These are phyloP conservation scores for Mrakia blollopis DNA, from an alignment of 768 basidiomycete species.

Conservation along the genomic window DNA sequence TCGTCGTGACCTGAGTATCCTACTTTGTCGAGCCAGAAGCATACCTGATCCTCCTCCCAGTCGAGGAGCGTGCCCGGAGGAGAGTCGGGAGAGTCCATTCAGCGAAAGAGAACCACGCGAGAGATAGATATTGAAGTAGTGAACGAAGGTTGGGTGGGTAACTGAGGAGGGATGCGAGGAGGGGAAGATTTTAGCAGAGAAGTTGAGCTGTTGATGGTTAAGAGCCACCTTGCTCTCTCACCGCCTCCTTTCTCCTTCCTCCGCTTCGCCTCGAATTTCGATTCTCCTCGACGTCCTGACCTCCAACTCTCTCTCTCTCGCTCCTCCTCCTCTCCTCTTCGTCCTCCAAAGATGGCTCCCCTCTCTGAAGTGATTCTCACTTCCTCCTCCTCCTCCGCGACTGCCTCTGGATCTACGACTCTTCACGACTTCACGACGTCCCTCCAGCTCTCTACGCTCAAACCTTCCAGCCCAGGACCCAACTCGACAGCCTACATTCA, in stretches of 20 bases:
- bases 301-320: background rate
- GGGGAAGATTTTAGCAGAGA: background rate
- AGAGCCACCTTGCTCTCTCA: background rate
- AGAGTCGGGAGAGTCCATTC: conserved; percentile 11
- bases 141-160: background rate
- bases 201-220: too few relatives aligned
- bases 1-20: conserved; percentile 17
- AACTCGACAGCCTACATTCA: conserved; percentile 67
- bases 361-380: conserved; percentile 27
- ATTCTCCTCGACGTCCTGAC: background rate
- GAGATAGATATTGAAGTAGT: background rate
- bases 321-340: background rate
- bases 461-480: conserved; percentile 64
- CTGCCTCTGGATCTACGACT: conserved; percentile 27
- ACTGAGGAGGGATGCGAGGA: background rate
- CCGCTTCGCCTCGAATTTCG: background rate
- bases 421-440: conserved; percentile 50
- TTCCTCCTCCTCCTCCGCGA: conserved; percentile 30
- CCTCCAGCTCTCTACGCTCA: conserved; percentile 73
- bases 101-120: background rate
- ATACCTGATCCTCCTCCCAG: conserved; percentile 28
- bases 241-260: background rate
- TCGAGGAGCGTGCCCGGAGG: conserved; percentile 20
- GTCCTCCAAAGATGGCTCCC: conserved; percentile 1
- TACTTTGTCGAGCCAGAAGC: conserved; percentile 13